Percentiles rank a stretch among this genome's conserved stretches.
Evolutionary conservation across 495 filamentous ascomycete species (phyloP).

Genomic region (Penicillium soppii): DNA sequence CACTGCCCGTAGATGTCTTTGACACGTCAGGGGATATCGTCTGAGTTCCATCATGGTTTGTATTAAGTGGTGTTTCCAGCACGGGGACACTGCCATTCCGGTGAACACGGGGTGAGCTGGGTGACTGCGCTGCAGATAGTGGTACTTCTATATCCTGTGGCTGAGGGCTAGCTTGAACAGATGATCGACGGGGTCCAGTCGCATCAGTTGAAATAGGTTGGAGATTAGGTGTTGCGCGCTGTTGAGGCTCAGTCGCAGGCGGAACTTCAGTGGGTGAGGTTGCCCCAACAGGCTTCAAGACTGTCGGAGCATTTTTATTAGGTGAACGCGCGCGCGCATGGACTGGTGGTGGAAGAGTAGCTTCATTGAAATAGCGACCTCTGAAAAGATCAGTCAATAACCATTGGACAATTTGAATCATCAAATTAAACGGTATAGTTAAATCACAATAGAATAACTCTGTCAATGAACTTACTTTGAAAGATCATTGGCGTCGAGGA

Average conservation of each 20-base stretch:
- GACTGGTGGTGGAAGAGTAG: conserved; percentile 62
- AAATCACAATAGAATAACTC: conserved; percentile 14
- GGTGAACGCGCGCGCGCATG: conserved; percentile 34
- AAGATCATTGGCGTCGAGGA: conserved; percentile 74
- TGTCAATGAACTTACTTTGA: conserved; percentile 63
- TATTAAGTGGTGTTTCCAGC: conserved; percentile 23
- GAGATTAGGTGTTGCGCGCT: conserved; percentile 14
- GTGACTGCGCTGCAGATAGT: conserved; percentile 9
- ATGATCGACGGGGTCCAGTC: conserved; percentile 10
- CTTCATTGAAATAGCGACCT: conserved; percentile 68
- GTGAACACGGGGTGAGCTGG: conserved; percentile 8
- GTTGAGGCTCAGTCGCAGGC: conserved; percentile 20
- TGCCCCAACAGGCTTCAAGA: neutral
- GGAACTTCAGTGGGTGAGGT: conserved; percentile 9
- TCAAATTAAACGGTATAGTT: conserved; percentile 19
- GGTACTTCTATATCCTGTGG: conserved; percentile 12
- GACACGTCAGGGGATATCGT: conserved; percentile 14
- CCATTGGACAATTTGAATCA: no score
- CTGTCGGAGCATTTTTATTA: conserved; percentile 18
- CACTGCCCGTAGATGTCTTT: conserved; percentile 13
- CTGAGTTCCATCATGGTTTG: conserved; percentile 21
- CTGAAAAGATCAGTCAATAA: conserved; percentile 54
- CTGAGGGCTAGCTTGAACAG: conserved; percentile 13
- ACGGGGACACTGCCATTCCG: conserved; percentile 18
- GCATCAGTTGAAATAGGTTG: conserved; percentile 3